Base-by-base conservation (phyloP, 306 rosid species). In the Lupinus albus region DNA sequence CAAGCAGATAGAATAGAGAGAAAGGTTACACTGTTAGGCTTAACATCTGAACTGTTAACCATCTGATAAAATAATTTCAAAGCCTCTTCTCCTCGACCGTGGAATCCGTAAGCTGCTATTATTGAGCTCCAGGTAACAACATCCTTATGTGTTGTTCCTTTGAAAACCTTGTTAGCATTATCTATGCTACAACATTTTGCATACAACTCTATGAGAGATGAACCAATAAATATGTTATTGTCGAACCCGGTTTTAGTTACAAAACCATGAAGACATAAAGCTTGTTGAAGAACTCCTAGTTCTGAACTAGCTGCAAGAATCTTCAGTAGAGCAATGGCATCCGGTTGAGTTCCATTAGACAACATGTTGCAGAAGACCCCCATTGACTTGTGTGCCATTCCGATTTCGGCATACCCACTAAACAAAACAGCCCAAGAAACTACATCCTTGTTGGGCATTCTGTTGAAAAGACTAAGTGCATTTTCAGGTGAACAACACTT, bases 41-140 rank as follows among this genome's bases (percentile, higher is more conserved):
- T 81, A 78, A 68, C 67, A 72, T 56, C 39, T 51, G 96, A 79
- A 36, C 53, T 68, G 38, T 81, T 69, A 42, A 64, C 62, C 97
- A 87, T 92, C 70, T 75, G 70, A 67, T 80, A 33, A 45, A 84
- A 87, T 21, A 71, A 48, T 55, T 85, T 60, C 67, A 87, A 38
- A 42, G 88, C 88, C 71, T 75, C 70, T 77, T 66, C 66, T 63
- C 92, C 95, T 69, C 54, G 83, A 32, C 96, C 96, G 65, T 92
- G 92, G 71, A 82, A 65, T 71, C 96, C 94, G 35, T 89, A 82
- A 17, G 89, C 95, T 33, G 94, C 88, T 66, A 89, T 87, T 79
- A 92, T 87, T 10, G 95, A 84, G 79, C 85, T 87, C 96, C 97
- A 91, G 5, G 75, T 80, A 56, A 83, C 89, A 72, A 85, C 90